phyloP scores from a whole-genome alignment of 208 protist species.

The Herpetomonas tarakana region DNA sequence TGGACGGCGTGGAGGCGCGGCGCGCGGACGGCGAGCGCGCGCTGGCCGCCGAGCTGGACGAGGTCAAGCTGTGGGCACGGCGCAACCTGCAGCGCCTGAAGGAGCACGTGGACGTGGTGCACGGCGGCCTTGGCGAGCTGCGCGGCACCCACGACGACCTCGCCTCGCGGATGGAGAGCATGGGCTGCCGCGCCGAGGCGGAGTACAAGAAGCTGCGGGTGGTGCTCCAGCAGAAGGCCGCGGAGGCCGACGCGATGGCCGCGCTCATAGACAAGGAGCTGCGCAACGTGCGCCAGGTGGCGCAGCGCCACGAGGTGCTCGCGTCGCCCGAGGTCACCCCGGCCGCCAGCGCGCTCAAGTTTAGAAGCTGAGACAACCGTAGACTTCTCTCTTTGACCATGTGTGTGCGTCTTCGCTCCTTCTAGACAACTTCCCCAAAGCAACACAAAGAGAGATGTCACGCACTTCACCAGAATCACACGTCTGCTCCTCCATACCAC shows the following conservation, averaged over 20 bases:
- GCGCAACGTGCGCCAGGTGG: conserved; percentile 55
- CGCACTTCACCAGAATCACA: no score
- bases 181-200: conserved; percentile 55
- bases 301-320: conserved; percentile 51
- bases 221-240: conserved; percentile 57
- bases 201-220: conserved; percentile 66
- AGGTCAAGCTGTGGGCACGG: conserved; percentile 58
- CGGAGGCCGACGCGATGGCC: conserved; percentile 60
- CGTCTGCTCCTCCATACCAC: no score
- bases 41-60: conserved; percentile 29
- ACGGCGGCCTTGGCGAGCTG: conserved; percentile 28
- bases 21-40: background rate
- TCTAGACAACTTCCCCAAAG: no score
- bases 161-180: conserved; percentile 23
- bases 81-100: conserved; percentile 81
- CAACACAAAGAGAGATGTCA: no score
- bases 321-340: conserved; percentile 31
- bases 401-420: no score
- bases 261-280: conserved; percentile 76
- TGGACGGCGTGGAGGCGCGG: conserved; percentile 8
- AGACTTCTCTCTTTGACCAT: no score
- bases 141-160: conserved; percentile 32
- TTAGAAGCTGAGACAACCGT: no score
- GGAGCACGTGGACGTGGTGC: conserved; percentile 57
- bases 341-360: conserved; percentile 17